Evolutionary conservation across 164 flowering plant species (phyloP), one percentile per base, ranked within the genome.

Genomic region (Pachysandra terminalis): DNA sequence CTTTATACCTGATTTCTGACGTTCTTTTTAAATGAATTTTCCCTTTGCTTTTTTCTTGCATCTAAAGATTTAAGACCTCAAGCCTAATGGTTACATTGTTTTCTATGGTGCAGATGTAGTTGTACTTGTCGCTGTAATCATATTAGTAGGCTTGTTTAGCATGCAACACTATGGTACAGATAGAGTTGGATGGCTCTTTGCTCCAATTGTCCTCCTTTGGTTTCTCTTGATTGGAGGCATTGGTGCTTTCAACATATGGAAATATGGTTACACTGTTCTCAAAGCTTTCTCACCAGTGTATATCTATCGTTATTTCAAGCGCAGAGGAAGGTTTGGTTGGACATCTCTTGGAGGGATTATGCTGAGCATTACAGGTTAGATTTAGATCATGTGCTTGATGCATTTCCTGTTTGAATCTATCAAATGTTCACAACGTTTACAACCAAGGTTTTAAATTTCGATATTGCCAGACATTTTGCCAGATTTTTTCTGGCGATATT

Each of bases 81-180:
- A 48, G 40, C 71, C 54, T 35, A 37, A n/a, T 19, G 22, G 51
- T 56, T 25, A 45, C 28, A 10, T 61, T 51, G 22, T 45, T 53
- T 24, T 66, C 54, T 57, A 24, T 71, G 67, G 27, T 71, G 66
- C 93, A 95, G 98, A 82, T 79, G 83, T 90, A 16, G 97, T 92
- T 27, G 86, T 95, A n/a, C 28, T 92, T 63, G 94, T 88, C 69
- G 86, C 99, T 13, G 89, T 86, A 37, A 54, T 88, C 59, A 87
- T 95, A 56, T 73, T 95, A 53, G 88, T 92, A 10, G 94, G 96
- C 22, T 81, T 95, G 71, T 95, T 95, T 75, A 92, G 98, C 84
- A 73, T 95, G 95, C 98, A 95, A 74, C 99, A 88, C 72, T 90
- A 89, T 67, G 99, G 99, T 13, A 90, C 99, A 13, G 96, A 92